A percentile compares a stretch with the other conserved stretches of the same genome.
phyloP scores from a whole-genome alignment of 768 basidiomycete genomes.

The Mrakia frigida region DNA sequence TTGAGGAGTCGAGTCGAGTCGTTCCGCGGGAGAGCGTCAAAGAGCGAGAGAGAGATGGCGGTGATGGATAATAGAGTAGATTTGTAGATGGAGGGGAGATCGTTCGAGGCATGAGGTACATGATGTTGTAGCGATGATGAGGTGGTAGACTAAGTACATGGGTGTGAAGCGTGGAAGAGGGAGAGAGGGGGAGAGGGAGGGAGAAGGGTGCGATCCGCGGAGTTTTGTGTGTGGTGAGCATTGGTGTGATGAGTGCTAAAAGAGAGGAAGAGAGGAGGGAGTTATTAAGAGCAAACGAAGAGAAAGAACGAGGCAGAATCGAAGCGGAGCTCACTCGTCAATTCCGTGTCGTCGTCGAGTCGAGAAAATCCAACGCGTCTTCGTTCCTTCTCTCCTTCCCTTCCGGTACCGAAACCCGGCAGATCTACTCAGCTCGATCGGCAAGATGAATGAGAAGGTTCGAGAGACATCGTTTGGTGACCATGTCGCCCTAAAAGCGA shows the following conservation, averaged over 20 bases:
- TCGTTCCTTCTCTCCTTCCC: not conserved
- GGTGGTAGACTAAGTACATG: not conserved
- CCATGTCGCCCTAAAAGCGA: constrained; percentile 81
- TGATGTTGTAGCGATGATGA: not conserved
- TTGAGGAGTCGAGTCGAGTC: too few species aligned
- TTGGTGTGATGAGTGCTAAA: not conserved
- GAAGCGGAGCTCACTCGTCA: not conserved
- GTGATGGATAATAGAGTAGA: not conserved
- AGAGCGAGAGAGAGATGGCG: too few species aligned
- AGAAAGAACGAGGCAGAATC: too few species aligned
- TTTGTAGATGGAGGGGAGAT: not conserved
- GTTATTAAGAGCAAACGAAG: too few species aligned
- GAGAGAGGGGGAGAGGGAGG: not conserved
- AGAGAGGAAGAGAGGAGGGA: not conserved
- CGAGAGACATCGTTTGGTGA: constrained; percentile 55
- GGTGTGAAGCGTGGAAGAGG: not conserved
- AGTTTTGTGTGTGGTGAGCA: too few species aligned
- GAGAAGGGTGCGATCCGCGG: not conserved
- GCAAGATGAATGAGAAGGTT: constrained; percentile 77
- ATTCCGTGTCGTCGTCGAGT: not conserved
- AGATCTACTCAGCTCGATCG: constrained; percentile 38
- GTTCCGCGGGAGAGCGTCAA: not conserved
- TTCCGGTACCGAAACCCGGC: not conserved
- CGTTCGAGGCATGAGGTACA: not conserved
- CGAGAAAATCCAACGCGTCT: too few species aligned